phyloP scores from a whole-genome alignment of 495 filamentous ascomycete genomes.

The Pyrenula aspistea region DNA sequence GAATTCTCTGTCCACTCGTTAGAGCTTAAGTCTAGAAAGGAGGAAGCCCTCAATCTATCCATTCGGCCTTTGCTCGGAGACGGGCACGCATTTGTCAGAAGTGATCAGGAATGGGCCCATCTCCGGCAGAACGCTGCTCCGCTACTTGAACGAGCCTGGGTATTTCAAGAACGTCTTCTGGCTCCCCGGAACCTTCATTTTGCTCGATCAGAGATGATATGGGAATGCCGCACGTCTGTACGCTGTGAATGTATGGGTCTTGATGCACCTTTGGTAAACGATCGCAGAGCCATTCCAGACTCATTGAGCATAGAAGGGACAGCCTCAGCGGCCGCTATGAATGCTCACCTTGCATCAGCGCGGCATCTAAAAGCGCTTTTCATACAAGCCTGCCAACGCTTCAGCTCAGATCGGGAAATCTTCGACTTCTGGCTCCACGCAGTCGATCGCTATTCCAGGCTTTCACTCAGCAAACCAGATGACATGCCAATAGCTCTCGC shows the following conservation, averaged over 20 bases:
- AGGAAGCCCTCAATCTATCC: background rate
- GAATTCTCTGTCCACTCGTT: background rate
- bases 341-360: background rate
- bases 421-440: background rate
- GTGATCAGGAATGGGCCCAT: background rate
- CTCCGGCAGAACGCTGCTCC: background rate
- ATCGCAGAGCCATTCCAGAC: background rate
- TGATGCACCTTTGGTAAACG: background rate
- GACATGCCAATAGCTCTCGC: background rate
- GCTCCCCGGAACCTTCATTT: conserved; percentile 11
- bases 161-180: conserved; percentile 11
- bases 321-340: background rate
- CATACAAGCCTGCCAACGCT: background rate
- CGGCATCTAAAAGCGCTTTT: background rate
- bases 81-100: background rate
- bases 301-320: background rate
- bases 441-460: background rate
- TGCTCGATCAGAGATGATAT: conserved; percentile 6
- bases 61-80: background rate
- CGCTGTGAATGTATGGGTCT: background rate
- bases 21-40: background rate
- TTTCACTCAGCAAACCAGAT: background rate
- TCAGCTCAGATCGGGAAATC: background rate
- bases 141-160: conserved; percentile 7
- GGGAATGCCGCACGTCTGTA: conserved; percentile 5